phyloP scores from a whole-genome alignment of 2,329 filamentous ascomycete species.

The Claviceps monticola region DNA sequence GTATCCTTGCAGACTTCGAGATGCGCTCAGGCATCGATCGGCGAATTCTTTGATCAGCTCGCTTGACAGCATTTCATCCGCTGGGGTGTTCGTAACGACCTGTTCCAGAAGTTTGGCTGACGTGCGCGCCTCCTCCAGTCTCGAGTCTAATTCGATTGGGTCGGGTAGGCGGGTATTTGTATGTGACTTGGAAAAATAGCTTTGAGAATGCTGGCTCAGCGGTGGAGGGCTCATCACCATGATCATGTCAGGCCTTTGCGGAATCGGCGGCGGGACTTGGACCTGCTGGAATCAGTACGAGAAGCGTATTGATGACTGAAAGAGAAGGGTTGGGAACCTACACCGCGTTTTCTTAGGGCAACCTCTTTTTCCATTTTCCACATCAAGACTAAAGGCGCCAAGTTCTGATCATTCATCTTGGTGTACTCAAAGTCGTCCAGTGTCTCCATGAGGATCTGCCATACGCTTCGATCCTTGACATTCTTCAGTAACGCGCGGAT shows the following conservation, averaged over 20 bases:
- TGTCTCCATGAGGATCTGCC: constrained; percentile 78
- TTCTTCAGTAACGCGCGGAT: constrained; percentile 62
- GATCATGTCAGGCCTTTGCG: constrained; percentile 7
- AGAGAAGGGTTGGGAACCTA: constrained; percentile 18
- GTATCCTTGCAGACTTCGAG: constrained; percentile 70
- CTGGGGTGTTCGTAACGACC: constrained; percentile 73
- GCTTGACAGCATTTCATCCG: constrained; percentile 60
- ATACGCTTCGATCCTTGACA: constrained; percentile 60
- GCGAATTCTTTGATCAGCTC: constrained; percentile 91
- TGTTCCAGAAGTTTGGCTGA: constrained; percentile 88
- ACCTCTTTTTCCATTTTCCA: constrained; percentile 78
- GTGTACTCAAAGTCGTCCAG: constrained; percentile 63
- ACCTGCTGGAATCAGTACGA: constrained; percentile 8
- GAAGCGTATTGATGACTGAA: not conserved
- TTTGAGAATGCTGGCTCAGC: constrained; percentile 30
- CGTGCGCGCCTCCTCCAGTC: constrained; percentile 80
- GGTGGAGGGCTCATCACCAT: constrained; percentile 5
- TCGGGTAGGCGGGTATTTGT: constrained; percentile 42
- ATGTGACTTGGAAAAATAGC: constrained; percentile 43
- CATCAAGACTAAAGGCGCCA: constrained; percentile 63
- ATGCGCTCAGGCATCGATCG: constrained; percentile 70
- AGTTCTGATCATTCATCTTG: constrained; percentile 59
- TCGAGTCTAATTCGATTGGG: constrained; percentile 62
- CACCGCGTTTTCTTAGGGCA: constrained; percentile 36
- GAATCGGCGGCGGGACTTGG: constrained; percentile 8